These are phyloP conservation scores for Panicum miliaceum DNA, from an alignment of 176 grass and related monocot species.

Conservation along the genomic window DNA sequence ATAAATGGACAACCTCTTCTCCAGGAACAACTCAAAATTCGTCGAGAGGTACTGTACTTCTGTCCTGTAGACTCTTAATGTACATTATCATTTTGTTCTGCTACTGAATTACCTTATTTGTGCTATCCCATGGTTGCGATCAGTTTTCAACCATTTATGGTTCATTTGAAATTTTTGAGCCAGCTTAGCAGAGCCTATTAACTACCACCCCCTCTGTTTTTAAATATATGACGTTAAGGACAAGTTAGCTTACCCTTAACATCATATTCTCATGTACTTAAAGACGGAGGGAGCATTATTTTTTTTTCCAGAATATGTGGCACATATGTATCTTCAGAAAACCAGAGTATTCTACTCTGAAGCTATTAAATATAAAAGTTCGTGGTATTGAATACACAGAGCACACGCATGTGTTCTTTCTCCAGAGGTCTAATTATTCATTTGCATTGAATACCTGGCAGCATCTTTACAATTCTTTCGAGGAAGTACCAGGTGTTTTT, in stretches of 20 bases:
- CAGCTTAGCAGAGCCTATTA: background rate
- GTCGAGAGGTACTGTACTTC: conserved; percentile 70
- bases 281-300: background rate
- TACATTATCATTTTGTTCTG: conserved; percentile 29
- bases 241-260: no score
- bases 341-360: background rate
- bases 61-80: conserved; percentile 35
- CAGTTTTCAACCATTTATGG: background rate
- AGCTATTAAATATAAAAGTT: conserved; percentile 32
- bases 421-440: conserved; percentile 35
- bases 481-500: conserved; percentile 93
- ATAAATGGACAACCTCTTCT: conserved; percentile 85
- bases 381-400: background rate
- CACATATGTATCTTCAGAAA: conserved; percentile 16
- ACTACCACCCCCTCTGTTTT: background rate
- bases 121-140: conserved; percentile 1
- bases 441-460: conserved; percentile 51
- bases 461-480: conserved; percentile 90
- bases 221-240: background rate
- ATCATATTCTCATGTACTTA: no score
- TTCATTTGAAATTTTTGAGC: conserved; percentile 3
- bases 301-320: no score
- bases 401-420: conserved; percentile 8
- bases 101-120: conserved; percentile 16
- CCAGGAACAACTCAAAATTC: conserved; percentile 92